Conservation (phyloP, 2,329 filamentous ascomycete genomes). For the Seiridium cupressi region DNA sequence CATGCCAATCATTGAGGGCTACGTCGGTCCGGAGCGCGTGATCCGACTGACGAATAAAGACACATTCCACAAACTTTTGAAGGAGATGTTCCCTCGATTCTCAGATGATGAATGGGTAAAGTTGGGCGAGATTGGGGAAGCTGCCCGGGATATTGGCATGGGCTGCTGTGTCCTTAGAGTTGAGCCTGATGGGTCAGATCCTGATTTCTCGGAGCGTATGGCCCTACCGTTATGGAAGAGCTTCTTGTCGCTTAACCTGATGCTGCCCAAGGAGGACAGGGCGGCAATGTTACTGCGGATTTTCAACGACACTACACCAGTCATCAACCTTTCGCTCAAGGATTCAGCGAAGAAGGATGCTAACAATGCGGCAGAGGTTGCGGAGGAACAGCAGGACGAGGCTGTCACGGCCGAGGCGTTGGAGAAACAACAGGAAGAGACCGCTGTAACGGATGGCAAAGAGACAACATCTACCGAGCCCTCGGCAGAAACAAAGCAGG, state of each 20-base stretch:
- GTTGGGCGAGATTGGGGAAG: slow-evolving; percentile 84
- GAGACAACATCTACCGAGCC: no score
- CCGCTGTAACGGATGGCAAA: no score
- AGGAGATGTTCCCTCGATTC: slow-evolving; percentile 96
- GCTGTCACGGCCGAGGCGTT: slow-evolving; percentile 10
- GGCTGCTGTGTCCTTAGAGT: slow-evolving; percentile 89
- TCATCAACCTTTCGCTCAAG: slow-evolving; percentile 68
- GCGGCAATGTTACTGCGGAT: slow-evolving; percentile 87
- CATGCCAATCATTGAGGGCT: slow-evolving; percentile 85
- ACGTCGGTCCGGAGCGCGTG: slow-evolving; percentile 76
- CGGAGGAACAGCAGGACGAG: slow-evolving; percentile 13
- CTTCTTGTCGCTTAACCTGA: slow-evolving; percentile 87
- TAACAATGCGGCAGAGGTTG: slow-evolving; percentile 30
- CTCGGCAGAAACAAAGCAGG: not conserved
- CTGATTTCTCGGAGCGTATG: slow-evolving; percentile 70
- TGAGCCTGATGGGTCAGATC: slow-evolving; percentile 66
- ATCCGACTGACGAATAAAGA: slow-evolving; percentile 73
- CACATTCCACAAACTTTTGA: slow-evolving; percentile 78
- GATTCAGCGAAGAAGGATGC: slow-evolving; percentile 42
- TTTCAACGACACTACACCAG: slow-evolving; percentile 83
- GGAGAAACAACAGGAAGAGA: not conserved
- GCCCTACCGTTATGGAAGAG: slow-evolving; percentile 93
- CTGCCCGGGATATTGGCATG: slow-evolving; percentile 76
- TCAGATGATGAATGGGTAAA: slow-evolving; percentile 69
- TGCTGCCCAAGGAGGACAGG: slow-evolving; percentile 96